phyloP scores from a whole-genome alignment of 768 basidiomycete species.

The Amanita rimosa region DNA sequence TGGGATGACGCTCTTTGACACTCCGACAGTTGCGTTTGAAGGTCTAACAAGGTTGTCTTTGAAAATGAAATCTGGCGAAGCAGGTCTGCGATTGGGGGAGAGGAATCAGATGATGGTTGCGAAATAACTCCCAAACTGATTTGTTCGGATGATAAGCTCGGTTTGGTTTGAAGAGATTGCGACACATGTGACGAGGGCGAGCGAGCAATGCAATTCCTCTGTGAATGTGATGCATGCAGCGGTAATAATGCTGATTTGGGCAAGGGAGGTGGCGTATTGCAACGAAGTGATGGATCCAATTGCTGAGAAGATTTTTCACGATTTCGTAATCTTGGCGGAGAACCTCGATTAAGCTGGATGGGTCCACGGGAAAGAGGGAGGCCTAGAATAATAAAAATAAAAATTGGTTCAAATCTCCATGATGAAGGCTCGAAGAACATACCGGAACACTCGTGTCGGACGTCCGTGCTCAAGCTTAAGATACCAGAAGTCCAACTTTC shows the following conservation, averaged over 20 bases:
- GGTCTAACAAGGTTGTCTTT: conserved; percentile 51
- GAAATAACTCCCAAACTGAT: background rate
- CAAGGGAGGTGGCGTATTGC: conserved; percentile 72
- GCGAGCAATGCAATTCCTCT: conserved; percentile 5
- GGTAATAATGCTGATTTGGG: conserved; percentile 77
- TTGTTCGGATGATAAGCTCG: conserved; percentile 19
- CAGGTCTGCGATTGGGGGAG: conserved; percentile 63
- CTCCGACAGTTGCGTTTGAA: conserved; percentile 60
- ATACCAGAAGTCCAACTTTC: conserved; percentile 74
- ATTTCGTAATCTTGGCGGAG: conserved; percentile 47
- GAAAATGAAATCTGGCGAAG: conserved; percentile 59
- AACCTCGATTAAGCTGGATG: conserved; percentile 23
- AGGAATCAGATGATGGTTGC: conserved; percentile 38
- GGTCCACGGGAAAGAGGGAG: conserved; percentile 40
- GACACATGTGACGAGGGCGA: background rate
- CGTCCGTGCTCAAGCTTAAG: conserved; percentile 63
- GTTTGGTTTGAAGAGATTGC: conserved; percentile 16
- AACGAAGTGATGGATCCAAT: conserved; percentile 23
- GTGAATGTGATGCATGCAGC: conserved; percentile 50
- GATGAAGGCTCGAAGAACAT: conserved; percentile 12
- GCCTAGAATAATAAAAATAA: conserved; percentile 28
- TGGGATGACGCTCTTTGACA: conserved; percentile 43
- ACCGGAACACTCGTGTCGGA: conserved; percentile 60
- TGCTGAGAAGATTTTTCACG: conserved; percentile 43
- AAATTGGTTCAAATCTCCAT: conserved; percentile 5